A percentile compares a stretch with the other conserved stretches of the same genome.
phyloP scores from a whole-genome alignment of 1,284 basidiomycete genomes.

The Sporisorium iseilematis-ciliati region DNA sequence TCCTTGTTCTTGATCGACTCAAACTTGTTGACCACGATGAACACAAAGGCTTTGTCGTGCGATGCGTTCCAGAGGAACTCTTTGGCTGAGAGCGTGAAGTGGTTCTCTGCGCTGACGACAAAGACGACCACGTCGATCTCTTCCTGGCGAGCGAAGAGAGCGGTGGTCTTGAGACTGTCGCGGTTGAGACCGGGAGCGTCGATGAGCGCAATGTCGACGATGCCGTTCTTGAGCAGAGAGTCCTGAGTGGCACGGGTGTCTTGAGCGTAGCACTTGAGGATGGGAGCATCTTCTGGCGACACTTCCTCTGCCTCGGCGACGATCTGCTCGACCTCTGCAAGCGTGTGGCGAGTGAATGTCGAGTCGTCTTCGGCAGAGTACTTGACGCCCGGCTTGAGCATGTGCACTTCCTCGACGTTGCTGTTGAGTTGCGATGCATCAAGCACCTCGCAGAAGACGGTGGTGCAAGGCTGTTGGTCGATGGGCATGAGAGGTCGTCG shows the following conservation, averaged over 20 bases:
- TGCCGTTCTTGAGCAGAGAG: slow-evolving; percentile 80
- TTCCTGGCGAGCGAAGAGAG: slow-evolving; percentile 93
- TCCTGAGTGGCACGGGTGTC: slow-evolving; percentile 59
- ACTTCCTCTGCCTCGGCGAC: slow-evolving; percentile 81
- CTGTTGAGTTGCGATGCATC: slow-evolving; percentile 84
- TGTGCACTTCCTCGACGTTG: slow-evolving; percentile 84
- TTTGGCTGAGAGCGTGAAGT: slow-evolving; percentile 95
- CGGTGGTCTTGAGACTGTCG: slow-evolving; percentile 94
- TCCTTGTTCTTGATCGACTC: slow-evolving; percentile 96
- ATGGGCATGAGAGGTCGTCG: slow-evolving; percentile 86
- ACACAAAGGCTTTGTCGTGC: slow-evolving; percentile 97
- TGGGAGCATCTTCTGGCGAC: slow-evolving; percentile 69
- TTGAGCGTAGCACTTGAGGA: slow-evolving; percentile 71
- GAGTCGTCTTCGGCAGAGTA: slow-evolving; percentile 81
- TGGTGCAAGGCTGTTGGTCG: slow-evolving; percentile 98
- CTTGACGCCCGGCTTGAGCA: slow-evolving; percentile 73
- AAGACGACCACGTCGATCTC: slow-evolving; percentile 99
- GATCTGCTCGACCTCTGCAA: slow-evolving; percentile 83
- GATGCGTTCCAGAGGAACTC: slow-evolving; percentile 94
- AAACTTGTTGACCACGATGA: slow-evolving; percentile 99
- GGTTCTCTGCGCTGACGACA: slow-evolving; percentile 97
- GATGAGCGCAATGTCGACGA: slow-evolving; percentile 97
- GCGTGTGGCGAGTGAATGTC: slow-evolving; percentile 80
- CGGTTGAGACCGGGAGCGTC: slow-evolving; percentile 98
- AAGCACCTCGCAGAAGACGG: slow-evolving; percentile 96